These are phyloP conservation scores for Dipodascus geniculatus DNA, from an alignment of 805 yeast species.

Conservation along the genomic window DNA sequence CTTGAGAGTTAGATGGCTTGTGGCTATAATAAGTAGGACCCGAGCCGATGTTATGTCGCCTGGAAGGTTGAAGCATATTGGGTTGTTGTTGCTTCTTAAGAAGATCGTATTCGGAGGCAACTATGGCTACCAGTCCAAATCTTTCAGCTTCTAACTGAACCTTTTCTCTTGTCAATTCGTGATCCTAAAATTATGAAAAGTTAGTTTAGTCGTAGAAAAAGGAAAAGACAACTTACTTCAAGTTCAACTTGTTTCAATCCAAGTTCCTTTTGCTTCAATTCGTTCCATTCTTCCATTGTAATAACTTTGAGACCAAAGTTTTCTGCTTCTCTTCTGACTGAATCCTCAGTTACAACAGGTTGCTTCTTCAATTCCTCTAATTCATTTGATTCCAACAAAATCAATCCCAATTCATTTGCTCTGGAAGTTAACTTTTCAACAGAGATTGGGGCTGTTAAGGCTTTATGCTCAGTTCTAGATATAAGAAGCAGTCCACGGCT, in stretches of 20 bases:
- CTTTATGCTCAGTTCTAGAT: background rate
- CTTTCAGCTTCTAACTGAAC: slow-evolving; percentile 29
- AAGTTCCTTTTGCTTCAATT: background rate
- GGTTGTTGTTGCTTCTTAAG: slow-evolving; percentile 1
- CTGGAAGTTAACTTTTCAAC: background rate
- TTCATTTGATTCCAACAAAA: background rate
- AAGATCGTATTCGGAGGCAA: slow-evolving; percentile 41
- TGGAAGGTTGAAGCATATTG: background rate
- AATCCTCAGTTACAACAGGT: background rate
- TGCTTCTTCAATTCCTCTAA: background rate
- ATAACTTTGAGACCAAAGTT: background rate
- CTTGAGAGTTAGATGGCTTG: background rate
- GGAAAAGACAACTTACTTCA: background rate
- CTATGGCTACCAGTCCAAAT: slow-evolving; percentile 42
- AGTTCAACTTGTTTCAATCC: background rate
- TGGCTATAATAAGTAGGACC: background rate
- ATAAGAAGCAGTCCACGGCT: background rate
- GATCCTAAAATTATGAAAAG: background rate
- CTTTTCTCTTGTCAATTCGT: background rate
- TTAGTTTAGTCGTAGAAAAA: no score
- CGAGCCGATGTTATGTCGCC: background rate
- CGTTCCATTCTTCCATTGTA: background rate
- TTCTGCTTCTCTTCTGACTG: background rate
- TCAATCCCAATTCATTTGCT: background rate
- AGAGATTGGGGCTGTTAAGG: background rate